Evolutionary conservation across 192 early-diverging fungal genomes (phyloP).

Genomic region (Backusella westeae): DNA sequence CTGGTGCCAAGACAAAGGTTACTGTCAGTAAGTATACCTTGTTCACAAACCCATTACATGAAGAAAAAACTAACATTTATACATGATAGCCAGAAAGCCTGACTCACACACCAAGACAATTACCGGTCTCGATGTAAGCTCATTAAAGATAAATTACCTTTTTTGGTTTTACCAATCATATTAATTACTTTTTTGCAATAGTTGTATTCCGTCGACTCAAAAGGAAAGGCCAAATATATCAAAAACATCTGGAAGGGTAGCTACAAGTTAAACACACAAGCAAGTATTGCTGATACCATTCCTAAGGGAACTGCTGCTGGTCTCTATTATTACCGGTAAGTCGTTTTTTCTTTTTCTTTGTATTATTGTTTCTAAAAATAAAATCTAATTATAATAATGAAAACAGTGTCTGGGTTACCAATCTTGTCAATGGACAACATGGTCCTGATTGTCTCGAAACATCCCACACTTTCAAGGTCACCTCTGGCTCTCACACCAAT

Average conservation of each 20-base stretch:
- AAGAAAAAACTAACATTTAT: not conserved
- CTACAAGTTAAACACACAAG: slow-evolving; percentile 23
- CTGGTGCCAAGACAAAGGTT: slow-evolving; percentile 22
- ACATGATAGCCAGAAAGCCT: slow-evolving; percentile 16
- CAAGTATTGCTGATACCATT: slow-evolving; percentile 23
- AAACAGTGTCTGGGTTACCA: slow-evolving; percentile 36
- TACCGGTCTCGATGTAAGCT: slow-evolving; percentile 32
- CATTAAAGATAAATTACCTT: not conserved
- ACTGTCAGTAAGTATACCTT: slow-evolving; percentile 26
- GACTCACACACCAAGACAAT: slow-evolving; percentile 19
- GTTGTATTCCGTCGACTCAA: slow-evolving; percentile 22
- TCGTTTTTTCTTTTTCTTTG: not conserved
- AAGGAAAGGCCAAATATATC: slow-evolving; percentile 31
- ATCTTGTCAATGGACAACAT: slow-evolving; percentile 28
- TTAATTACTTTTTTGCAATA: not conserved
- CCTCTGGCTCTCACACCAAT: slow-evolving; percentile 24
- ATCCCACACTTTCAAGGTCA: slow-evolving; percentile 35
- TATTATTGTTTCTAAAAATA: not conserved
- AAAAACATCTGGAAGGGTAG: slow-evolving; percentile 33
- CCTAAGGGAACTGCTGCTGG: slow-evolving; percentile 28
- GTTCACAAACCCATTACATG: not conserved
- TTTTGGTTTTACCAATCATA: not conserved
- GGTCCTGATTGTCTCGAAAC: slow-evolving; percentile 36
- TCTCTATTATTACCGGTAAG: slow-evolving; percentile 35
- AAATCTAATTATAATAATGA: not conserved